Conservation (phyloP, 2,329 filamentous ascomycete species). For the Ophiocordyceps australis region DNA sequence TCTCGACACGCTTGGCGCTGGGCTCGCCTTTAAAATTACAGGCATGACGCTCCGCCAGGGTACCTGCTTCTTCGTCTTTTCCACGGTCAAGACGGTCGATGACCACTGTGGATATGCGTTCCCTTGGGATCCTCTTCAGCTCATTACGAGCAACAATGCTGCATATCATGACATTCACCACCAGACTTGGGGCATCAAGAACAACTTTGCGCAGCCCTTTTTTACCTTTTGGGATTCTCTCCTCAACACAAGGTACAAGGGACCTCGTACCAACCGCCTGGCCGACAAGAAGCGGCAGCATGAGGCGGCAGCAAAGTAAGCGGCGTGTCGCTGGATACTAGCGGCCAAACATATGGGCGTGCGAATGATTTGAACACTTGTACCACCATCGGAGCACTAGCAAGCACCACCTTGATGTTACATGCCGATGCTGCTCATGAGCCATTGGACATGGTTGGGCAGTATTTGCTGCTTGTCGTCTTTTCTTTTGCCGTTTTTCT, state of each 20-base stretch:
- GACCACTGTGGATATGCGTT: slow-evolving; percentile 96
- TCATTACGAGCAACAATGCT: slow-evolving; percentile 85
- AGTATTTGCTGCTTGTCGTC: neutral
- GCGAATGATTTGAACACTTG: too few species aligned
- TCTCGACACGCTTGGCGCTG: slow-evolving; percentile 77
- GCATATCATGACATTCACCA: slow-evolving; percentile 97
- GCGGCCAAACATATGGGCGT: too few species aligned
- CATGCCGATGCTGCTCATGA: too few species aligned
- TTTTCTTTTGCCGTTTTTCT: neutral
- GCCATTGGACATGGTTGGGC: too few species aligned
- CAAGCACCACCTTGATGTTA: too few species aligned
- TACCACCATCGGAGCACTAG: too few species aligned
- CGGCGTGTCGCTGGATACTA: too few species aligned
- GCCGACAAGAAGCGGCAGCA: slow-evolving; percentile 19
- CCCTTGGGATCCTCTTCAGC: slow-evolving; percentile 86
- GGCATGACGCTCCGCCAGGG: slow-evolving; percentile 73
- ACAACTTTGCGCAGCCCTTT: slow-evolving; percentile 78
- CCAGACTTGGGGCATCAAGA: slow-evolving; percentile 98
- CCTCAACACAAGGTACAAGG: slow-evolving; percentile 68
- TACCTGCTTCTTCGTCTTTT: slow-evolving; percentile 77
- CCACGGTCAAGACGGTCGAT: slow-evolving; percentile 90
- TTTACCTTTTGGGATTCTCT: slow-evolving; percentile 90
- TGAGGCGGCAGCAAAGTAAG: too few species aligned
- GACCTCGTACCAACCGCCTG: slow-evolving; percentile 27
- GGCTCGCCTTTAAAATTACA: slow-evolving; percentile 63